Evolutionary conservation across 1,284 basidiomycete species (phyloP), one percentile per base, ranked within the genome.

Genomic region (Hemileia vastatrix): DNA sequence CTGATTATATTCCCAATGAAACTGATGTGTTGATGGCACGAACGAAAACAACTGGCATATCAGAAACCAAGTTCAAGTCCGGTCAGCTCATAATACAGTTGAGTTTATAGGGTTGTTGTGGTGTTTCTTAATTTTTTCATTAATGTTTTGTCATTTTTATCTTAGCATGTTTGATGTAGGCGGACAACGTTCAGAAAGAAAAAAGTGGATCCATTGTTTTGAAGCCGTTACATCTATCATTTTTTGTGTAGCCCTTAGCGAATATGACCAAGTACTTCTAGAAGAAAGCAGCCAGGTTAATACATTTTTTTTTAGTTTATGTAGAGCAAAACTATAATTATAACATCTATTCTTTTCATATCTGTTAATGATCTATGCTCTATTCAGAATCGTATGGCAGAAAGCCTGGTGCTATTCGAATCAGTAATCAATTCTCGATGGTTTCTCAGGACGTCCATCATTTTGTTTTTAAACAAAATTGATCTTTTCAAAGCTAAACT

Each of bases 351-450:
- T 87, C 87, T 75, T 1, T 54, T 21, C 27, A 24, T 2, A 75
- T 75, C 61, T 76, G 3, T 51, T 27, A n/a, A n/a, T n/a, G n/a
- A n/a, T n/a, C n/a, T n/a, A n/a, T n/a, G n/a, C n/a, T n/a, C n/a
- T n/a, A n/a, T 51, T n/a, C 76, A 93, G 86, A 97, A 96, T 76
- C 87, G 92, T 23, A 96, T 98, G 93, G 83, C 83, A 19, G 94
- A 98, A 76, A 90, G 88, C 0, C 81, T 98, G 0, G 84, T 91
- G 4, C 81, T 98, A 8, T 98, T 98, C 71, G 92, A 97, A 77
- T 87, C 85, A 1, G 88, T 98, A 40, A 92, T 96, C 80, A 97
- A 97, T 78, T 91, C 90, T n/a, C 80, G 90, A 52, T 97, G 94
- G 94, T 98, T 98, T 80, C 78, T 90, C 27, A 82, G 90, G 54